These are phyloP conservation scores for Neophaeococcomyces aloes DNA, from an alignment of 2,329 filamentous ascomycete species.

Conservation along the genomic window DNA sequence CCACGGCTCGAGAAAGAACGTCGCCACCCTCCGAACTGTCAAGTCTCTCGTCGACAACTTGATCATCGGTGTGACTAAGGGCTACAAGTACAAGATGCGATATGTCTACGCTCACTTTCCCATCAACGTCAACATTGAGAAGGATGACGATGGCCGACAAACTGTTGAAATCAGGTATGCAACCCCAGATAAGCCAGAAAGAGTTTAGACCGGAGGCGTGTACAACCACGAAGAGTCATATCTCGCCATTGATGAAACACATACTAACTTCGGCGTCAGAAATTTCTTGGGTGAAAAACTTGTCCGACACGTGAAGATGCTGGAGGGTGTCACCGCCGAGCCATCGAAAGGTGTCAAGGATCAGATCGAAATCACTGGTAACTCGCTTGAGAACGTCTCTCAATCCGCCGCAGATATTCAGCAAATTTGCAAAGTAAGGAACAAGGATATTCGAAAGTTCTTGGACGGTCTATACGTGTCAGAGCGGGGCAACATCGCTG, in stretches of 20 bases:
- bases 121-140: slow-evolving; percentile 99
- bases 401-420: slow-evolving; percentile 98
- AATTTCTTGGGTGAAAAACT: slow-evolving; percentile 99
- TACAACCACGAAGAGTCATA: too few species aligned
- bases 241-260: slow-evolving; percentile 1
- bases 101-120: slow-evolving; percentile 99
- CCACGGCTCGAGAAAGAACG: slow-evolving; percentile 95
- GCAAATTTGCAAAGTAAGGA: slow-evolving; percentile 98
- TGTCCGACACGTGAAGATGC: slow-evolving; percentile 83
- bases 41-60: slow-evolving; percentile 98
- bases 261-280: slow-evolving; percentile 39
- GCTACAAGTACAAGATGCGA: slow-evolving; percentile 99
- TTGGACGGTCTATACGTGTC: slow-evolving; percentile 99
- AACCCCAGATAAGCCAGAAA: slow-evolving; percentile 6
- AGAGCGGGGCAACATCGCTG: slow-evolving; percentile 90
- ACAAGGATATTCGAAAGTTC: slow-evolving; percentile 99
- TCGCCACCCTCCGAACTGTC: slow-evolving; percentile 96
- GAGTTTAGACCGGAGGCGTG: too few species aligned
- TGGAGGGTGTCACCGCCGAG: slow-evolving; percentile 79
- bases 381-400: slow-evolving; percentile 94
- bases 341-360: slow-evolving; percentile 91
- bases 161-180: slow-evolving; percentile 96
- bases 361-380: slow-evolving; percentile 84
- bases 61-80: slow-evolving; percentile 96
- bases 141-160: slow-evolving; percentile 77